Percentiles rank a stretch among this genome's conserved stretches.
Evolutionary conservation across 148 eudicot genomes (phyloP).

Genomic region (Talinum fruticosum): DNA sequence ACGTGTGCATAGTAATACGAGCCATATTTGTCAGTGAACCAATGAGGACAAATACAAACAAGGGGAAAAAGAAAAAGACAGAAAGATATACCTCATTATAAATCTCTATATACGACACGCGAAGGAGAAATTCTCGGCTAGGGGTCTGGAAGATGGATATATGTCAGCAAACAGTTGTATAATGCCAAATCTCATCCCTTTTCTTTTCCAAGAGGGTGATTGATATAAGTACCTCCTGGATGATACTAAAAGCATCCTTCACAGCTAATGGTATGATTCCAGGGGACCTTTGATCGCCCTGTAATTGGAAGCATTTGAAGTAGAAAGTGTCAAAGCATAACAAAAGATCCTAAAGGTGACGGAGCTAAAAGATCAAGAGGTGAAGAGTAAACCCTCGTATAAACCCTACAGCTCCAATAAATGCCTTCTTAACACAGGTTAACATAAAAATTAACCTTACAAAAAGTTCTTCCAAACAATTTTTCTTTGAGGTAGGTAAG

Average conservation of each 20-base stretch:
- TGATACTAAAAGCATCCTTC: slow-evolving; percentile 97
- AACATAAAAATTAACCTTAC: not conserved
- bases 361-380: not conserved
- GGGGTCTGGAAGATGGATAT: slow-evolving; percentile 62
- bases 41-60: not conserved
- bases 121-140: slow-evolving; percentile 92
- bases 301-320: slow-evolving; percentile 8
- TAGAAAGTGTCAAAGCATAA: not conserved
- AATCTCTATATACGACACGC: slow-evolving; percentile 91
- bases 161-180: slow-evolving; percentile 18
- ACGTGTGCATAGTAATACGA: not conserved
- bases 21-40: not conserved
- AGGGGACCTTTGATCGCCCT: slow-evolving; percentile 99
- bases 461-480: not conserved
- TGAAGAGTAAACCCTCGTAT: not conserved
- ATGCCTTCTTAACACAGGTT: not conserved
- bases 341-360: not conserved
- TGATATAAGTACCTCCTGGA: slow-evolving; percentile 71
- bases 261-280: slow-evolving; percentile 98
- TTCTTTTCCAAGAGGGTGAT: no score
- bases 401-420: not conserved
- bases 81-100: slow-evolving; percentile 73
- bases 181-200: slow-evolving; percentile 12
- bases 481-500: not conserved
- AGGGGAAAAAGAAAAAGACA: slow-evolving; percentile 6